Conservation (phyloP, 495 filamentous ascomycete genomes). For the Lepidopterella palustris region DNA sequence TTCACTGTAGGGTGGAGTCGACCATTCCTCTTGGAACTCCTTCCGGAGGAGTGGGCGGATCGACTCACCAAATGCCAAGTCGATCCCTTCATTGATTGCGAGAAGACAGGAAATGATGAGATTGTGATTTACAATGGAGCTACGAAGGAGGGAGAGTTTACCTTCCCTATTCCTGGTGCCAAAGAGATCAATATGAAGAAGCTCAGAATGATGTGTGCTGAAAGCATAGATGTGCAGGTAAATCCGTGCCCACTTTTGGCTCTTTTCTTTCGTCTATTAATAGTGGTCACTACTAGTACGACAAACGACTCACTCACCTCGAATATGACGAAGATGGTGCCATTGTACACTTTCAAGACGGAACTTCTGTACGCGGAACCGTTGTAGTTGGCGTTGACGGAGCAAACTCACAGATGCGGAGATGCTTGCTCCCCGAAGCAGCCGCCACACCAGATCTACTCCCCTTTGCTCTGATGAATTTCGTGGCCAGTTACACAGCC, state of each 20-base stretch:
- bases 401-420: constrained; percentile 21
- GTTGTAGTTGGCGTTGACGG: constrained; percentile 29
- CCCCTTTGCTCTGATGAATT: constrained; percentile 23
- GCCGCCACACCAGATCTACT: constrained; percentile 10
- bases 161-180: constrained; percentile 10
- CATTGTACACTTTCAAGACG: constrained; percentile 23
- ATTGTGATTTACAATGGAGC: constrained; percentile 16
- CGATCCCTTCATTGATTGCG: constrained; percentile 11
- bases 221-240: constrained; percentile 7
- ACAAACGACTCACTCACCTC: constrained; percentile 4
- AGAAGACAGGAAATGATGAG: constrained; percentile 8
- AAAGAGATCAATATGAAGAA: constrained; percentile 19
- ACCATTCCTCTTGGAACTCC: constrained; percentile 12
- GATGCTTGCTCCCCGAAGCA: constrained; percentile 14
- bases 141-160: constrained; percentile 11
- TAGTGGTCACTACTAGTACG: neutral
- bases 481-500: constrained; percentile 32
- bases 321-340: constrained; percentile 12
- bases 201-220: constrained; percentile 8
- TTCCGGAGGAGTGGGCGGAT: constrained; percentile 8
- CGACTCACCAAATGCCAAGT: constrained; percentile 16
- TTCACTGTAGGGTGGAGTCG: constrained; percentile 20
- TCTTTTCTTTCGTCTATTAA: neutral
- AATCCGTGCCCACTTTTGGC: neutral
- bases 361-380: constrained; percentile 13